Base-by-base conservation (phyloP, 2,329 filamentous ascomycete genomes). In the Venturia oleaginea region DNA sequence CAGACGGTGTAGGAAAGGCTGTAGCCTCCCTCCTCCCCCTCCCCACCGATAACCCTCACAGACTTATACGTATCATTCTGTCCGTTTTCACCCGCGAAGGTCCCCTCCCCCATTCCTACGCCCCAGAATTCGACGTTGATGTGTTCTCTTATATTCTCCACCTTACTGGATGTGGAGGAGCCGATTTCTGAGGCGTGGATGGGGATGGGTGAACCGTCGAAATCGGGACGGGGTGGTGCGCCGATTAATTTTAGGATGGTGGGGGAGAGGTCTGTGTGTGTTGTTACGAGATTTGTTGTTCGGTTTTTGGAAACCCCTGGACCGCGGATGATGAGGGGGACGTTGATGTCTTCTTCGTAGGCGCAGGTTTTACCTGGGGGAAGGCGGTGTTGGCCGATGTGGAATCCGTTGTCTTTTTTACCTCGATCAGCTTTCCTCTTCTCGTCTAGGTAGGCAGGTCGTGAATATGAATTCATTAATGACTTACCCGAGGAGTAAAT, bases 71-170 rank as follows among this genome's bases (percentile, higher is more conserved):
- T 43, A 17, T 51, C 37, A 54, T 42, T 55, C 8, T 4, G 3
- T 11, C 46, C 42, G n/a, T 46, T 46, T 4, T n/a, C 42, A 19
- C 42, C 42, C 4, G 17, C 19, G 38, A 24, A 32, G 10, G 19
- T 43, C 3, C 37, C 17, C 19, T 34, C 6, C 5, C 13, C 19
- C 32, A 64, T 24, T 10, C 40, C 62, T 11, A 62, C n/a, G 30
- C 77, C 75, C 77, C 77, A 79, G 60, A 72, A 76, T 65, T 78
- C 77, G 22, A 78, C 70, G 40, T 75, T 73, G 37, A 77, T 72
- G 66, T 77, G 75, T 61, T 77, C 76, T 17, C n/a, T n/a, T n/a
- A n/a, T n/a, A n/a, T n/a, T n/a, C n/a, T n/a, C n/a, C n/a, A n/a
- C n/a, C 34, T 4, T 37, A 10, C 34, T 37, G 34, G 34, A 37